Evolutionary conservation across 2,329 filamentous ascomycete genomes (phyloP).

Genomic region (Epichloe sibirici): DNA sequence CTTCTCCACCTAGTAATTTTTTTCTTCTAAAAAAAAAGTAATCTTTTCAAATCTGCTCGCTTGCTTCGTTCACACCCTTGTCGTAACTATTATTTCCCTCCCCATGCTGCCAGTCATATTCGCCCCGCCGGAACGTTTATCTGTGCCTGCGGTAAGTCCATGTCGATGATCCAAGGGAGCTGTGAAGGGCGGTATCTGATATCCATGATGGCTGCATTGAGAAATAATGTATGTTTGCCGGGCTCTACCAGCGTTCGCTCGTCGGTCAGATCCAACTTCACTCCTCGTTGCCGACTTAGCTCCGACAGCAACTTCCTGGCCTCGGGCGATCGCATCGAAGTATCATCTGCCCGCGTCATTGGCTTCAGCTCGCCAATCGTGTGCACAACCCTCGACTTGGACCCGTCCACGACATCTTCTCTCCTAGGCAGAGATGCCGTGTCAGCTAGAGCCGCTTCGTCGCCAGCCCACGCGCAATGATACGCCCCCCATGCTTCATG

Average conservation of each 20-base stretch:
- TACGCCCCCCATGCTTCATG: slow-evolving; percentile 48
- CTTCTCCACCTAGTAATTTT: slow-evolving; percentile 5
- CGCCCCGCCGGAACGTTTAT: too few species aligned
- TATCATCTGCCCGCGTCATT: slow-evolving; percentile 11
- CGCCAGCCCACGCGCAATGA: slow-evolving; percentile 35
- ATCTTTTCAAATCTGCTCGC: not conserved
- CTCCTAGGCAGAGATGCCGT: slow-evolving; percentile 7
- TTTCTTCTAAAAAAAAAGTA: too few species aligned
- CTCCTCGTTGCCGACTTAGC: slow-evolving; percentile 17
- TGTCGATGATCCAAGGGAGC: slow-evolving; percentile 39
- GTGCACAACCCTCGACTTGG: slow-evolving; percentile 21
- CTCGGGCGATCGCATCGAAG: not conserved
- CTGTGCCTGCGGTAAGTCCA: slow-evolving; percentile 24
- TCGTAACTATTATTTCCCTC: too few species aligned
- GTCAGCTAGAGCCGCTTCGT: not conserved
- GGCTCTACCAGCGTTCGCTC: slow-evolving; percentile 18
- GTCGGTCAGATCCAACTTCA: slow-evolving; percentile 25
- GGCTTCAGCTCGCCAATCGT: slow-evolving; percentile 18
- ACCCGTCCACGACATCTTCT: slow-evolving; percentile 28
- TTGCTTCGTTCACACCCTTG: too few species aligned
- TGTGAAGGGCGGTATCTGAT: slow-evolving; percentile 29
- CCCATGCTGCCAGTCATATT: not conserved
- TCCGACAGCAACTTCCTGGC: slow-evolving; percentile 10
- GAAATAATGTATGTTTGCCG: slow-evolving; percentile 42
- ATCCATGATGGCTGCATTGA: slow-evolving; percentile 46